Evolutionary conservation across 805 yeast genomes (phyloP), one percentile per base, ranked within the genome.

Genomic region (Candida railenensis): DNA sequence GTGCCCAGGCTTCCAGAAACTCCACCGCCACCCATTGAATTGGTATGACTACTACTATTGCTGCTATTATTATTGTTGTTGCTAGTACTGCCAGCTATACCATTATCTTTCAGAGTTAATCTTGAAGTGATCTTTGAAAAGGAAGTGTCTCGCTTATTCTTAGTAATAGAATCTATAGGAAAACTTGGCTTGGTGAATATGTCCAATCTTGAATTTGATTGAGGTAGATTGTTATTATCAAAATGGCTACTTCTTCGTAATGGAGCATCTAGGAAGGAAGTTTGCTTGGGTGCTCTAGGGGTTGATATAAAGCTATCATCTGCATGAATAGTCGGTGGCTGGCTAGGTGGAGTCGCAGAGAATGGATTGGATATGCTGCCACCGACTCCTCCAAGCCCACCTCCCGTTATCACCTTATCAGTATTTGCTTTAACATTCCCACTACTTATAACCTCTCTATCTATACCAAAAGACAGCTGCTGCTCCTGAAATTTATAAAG

Each of bases 71-170:
- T 49, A 34, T 34, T 20, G 47, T 37, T 32, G 48, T 12, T 12
- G 42, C 9, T 3, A 41, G 3, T 22, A 12, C 14, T 4, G 20
- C 34, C 43, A 43, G 19, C 39, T 8, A 8, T 34, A 8, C 19
- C 19, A n/a, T 7, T 8, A 20, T 36, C 39, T 36, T 36, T 16
- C 30, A 22, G 39, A 28, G 42, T 40, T 37, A 77, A 61, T 42
- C 82, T 60, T 8, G 81, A 76, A 1, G 80, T 75, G 9, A 77
- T 73, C 48, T 67, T 71, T 0, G 81, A 66, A 37, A 74, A 69
- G 0, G 74, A 66, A 22, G 67, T 56, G 48, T 73, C 64, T 14
- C 57, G 50, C 40, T 56, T 62, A 36, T 45, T 50, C 42, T 63
- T 60, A 46, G 65, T 65, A 15, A 19, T 22, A 11, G 45, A 32